Base-by-base conservation (phyloP, 805 yeast species). In the Nakazawaea peltata region DNA sequence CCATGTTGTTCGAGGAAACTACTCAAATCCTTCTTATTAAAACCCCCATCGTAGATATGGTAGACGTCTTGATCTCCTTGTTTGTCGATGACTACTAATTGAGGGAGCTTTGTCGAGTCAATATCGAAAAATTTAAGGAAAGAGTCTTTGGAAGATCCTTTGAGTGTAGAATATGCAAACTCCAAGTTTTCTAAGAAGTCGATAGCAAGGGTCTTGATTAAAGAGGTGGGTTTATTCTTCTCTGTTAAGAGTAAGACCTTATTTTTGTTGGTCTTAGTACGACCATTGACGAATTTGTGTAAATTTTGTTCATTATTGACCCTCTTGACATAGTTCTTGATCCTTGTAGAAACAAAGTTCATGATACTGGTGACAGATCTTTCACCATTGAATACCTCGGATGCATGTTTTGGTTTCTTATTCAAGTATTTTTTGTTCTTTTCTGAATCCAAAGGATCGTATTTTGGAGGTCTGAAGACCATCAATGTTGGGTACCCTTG, bases 401-500 rank as follows among this genome's bases (percentile, higher is more conserved):
- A 59, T 0, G 72, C 71, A 54, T 74, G 81, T 8, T 49, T 52
- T n/a, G n/a, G n/a, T n/a, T n/a, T n/a, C n/a, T n/a, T n/a, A n/a
- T n/a, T n/a, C 2, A 34, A 37, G 24, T 39, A 40, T 17, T 33
- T 30, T 2, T 30, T 15, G 37, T 50, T 50, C n/a, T 41, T 43
- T 10, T 27, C 15, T 8, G 41, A 30, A 13, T 43, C 36, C 2
- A 23, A 30, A 12, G 43, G 43, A 18, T 48, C 46, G 19, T 60
- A 60, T 49, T 83, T 84, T 15, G 92, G 87, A 2, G 97, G 95
- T 48, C 90, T 70, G 59, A 81, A 88, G 4, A 81, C 79, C 61
- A 78, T 58, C 21, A 92, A 54, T 0, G 97, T 84, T 7, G 98
- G 98, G 56, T 71, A 90, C 0, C 95, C 94, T 45, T 73, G 65